Conservation (phyloP, 2,329 filamentous ascomycete species). For the Diaporthe helianthi region DNA sequence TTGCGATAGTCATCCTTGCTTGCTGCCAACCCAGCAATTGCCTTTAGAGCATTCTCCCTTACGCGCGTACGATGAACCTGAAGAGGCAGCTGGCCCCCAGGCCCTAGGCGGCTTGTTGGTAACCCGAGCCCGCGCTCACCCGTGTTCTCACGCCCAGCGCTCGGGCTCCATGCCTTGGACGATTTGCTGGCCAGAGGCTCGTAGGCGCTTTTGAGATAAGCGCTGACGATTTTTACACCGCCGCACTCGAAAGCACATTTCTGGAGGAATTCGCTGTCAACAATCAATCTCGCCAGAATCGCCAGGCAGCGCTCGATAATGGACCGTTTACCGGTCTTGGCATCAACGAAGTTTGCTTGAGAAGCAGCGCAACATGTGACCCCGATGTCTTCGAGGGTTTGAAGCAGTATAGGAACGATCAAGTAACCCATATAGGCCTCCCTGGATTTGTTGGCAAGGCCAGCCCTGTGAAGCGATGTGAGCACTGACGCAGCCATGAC, state of each 20-base stretch:
- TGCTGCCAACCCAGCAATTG: slow-evolving; percentile 80
- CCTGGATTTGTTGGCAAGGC: slow-evolving; percentile 68
- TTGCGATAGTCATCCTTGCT: slow-evolving; percentile 87
- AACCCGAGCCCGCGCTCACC: slow-evolving; percentile 28
- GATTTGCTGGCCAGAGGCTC: slow-evolving; percentile 49
- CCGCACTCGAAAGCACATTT: slow-evolving; percentile 77
- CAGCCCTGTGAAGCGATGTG: slow-evolving; percentile 72
- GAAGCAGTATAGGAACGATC: slow-evolving; percentile 73
- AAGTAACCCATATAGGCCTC: slow-evolving; percentile 71
- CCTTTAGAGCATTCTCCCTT: slow-evolving; percentile 78
- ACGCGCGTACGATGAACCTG: slow-evolving; percentile 76
- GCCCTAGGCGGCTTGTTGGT: slow-evolving; percentile 61
- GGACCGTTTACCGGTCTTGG: slow-evolving; percentile 51
- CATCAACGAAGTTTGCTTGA: slow-evolving; percentile 48
- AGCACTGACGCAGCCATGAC: slow-evolving; percentile 74
- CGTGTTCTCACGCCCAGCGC: slow-evolving; percentile 36
- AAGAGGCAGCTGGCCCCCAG: slow-evolving; percentile 64
- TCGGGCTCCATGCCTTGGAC: slow-evolving; percentile 48
- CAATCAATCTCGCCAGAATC: slow-evolving; percentile 79
- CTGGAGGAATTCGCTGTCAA: slow-evolving; percentile 80
- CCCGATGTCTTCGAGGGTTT: slow-evolving; percentile 63
- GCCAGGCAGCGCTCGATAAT: slow-evolving; percentile 76
- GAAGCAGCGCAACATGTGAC: slow-evolving; percentile 46
- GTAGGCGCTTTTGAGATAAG: slow-evolving; percentile 59
- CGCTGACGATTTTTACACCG: slow-evolving; percentile 54